These are phyloP conservation scores for Sporothrix sp. DNA, from an alignment of 2,329 filamentous ascomycete genomes.

Conservation along the genomic window DNA sequence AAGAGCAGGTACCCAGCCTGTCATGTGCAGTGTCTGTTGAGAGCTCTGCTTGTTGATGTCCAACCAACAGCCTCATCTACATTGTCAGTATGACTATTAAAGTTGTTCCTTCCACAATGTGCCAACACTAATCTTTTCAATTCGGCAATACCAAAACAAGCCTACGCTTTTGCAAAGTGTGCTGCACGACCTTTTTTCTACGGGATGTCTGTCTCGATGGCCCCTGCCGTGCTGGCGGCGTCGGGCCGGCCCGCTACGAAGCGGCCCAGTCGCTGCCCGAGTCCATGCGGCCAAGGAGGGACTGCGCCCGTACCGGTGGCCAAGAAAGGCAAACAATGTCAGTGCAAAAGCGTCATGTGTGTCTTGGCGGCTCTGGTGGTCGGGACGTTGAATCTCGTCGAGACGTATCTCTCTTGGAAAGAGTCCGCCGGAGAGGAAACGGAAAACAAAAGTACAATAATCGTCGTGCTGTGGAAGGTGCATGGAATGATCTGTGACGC, in stretches of 20 bases:
- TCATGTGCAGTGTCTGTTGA: no score
- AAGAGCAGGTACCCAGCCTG: no score
- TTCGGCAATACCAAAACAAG: not conserved
- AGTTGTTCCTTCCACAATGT: no score
- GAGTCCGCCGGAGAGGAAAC: no score
- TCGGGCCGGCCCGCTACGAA: conserved; percentile 21
- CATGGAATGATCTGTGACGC: conserved; percentile 20
- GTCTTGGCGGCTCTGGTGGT: no score
- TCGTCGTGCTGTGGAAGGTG: conserved; percentile 20
- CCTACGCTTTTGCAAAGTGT: no score
- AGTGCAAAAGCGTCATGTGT: not conserved
- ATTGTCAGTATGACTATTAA: no score
- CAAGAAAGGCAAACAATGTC: not conserved
- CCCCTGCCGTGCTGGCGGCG: conserved; percentile 5
- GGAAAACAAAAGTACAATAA: conserved; percentile 16
- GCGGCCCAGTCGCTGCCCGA: conserved; percentile 24
- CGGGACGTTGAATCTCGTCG: not conserved
- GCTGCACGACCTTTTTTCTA: no score
- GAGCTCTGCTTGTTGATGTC: no score
- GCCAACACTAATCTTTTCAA: not conserved
- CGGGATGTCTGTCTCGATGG: not conserved
- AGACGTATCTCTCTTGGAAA: no score
- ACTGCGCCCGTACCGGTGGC: not conserved
- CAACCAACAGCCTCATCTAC: no score
- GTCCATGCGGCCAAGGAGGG: conserved; percentile 7